Evolutionary conservation across 345 rosid genomes (phyloP).

Genomic region (Eucalyptus cloeziana): DNA sequence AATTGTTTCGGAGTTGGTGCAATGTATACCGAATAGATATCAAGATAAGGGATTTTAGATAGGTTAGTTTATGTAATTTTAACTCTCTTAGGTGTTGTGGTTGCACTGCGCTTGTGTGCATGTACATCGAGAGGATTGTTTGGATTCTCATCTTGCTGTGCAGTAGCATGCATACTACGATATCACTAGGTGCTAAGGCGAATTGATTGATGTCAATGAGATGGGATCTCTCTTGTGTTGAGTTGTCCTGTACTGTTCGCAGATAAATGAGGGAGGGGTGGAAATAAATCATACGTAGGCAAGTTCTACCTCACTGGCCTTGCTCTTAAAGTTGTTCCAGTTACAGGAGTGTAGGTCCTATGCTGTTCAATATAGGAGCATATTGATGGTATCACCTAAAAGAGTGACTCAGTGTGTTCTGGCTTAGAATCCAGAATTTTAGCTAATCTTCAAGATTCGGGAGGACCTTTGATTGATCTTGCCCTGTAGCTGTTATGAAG

Average conservation of each 20-base stretch:
- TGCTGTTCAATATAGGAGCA: not conserved
- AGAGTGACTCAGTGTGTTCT: not conserved
- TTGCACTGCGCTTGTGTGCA: not conserved
- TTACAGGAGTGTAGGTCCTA: not conserved
- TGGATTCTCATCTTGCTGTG: not conserved
- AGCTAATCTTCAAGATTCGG: not conserved
- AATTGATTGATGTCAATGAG: not conserved
- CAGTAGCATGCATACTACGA: not conserved
- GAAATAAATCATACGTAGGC: not conserved
- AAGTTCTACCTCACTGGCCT: not conserved
- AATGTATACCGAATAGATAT: not conserved
- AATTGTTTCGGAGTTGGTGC: not conserved
- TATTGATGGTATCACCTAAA: not conserved
- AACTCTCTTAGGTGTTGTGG: not conserved
- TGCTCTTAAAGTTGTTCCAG: not conserved
- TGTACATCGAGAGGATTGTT: not conserved
- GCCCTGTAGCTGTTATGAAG: not conserved
- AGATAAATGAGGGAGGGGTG: not conserved
- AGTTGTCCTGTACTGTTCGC: not conserved
- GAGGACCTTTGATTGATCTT: not conserved
- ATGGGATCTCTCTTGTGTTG: not conserved
- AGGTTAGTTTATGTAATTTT: not conserved
- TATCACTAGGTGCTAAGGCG: not conserved
- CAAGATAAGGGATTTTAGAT: not conserved
- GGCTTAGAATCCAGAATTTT: not conserved